Conservation (phyloP, 345 rosid genomes). For the Eucalyptus melliodora region DNA sequence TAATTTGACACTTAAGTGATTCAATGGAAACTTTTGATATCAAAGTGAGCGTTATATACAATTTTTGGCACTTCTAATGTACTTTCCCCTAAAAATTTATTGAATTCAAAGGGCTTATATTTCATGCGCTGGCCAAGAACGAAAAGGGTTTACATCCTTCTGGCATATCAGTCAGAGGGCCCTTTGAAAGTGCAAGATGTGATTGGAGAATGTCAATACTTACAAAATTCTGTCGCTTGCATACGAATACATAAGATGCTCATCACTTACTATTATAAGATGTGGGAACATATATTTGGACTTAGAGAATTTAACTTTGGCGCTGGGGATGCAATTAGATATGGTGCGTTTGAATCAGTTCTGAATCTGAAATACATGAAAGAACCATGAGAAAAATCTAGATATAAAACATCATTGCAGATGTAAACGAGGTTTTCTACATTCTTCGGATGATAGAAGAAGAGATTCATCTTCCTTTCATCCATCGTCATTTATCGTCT, state of each 20-base stretch:
- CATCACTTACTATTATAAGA: neutral
- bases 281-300: neutral
- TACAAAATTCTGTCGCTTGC: neutral
- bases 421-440: neutral
- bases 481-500: neutral
- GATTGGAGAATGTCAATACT: neutral
- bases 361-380: neutral
- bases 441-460: neutral
- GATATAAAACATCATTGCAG: neutral
- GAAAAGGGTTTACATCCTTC: neutral
- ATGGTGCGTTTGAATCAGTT: neutral
- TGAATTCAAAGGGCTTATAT: neutral
- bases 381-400: neutral
- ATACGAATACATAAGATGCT: neutral
- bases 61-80: too few species aligned
- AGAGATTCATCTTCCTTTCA: neutral
- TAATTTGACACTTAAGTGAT: rapidly evolving
- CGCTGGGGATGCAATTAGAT: neutral
- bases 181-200: neutral
- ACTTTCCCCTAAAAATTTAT: neutral
- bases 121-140: neutral
- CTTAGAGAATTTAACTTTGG: neutral
- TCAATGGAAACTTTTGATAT: rapidly evolving
- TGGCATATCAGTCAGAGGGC: neutral
- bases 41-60: rapidly evolving